A percentile compares a stretch with the other conserved stretches of the same genome.
These are phyloP conservation scores for Lactarius vividus DNA, from an alignment of 768 basidiomycete species.

Conservation along the genomic window DNA sequence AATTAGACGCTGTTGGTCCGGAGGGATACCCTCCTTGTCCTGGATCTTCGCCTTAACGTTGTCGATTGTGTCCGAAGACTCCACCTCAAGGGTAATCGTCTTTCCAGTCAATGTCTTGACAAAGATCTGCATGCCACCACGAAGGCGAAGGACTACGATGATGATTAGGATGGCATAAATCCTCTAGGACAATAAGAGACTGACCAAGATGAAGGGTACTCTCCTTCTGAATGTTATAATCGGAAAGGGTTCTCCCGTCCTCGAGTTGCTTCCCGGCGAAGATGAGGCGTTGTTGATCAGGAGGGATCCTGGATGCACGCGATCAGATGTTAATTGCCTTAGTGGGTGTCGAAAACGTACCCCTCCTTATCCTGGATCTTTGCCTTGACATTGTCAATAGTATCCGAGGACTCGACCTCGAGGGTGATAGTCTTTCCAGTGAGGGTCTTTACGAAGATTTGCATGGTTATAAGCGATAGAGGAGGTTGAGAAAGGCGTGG, in stretches of 20 bases:
- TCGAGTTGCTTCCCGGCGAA: slow-evolving; percentile 84
- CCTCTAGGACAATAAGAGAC: slow-evolving; percentile 43
- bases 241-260: slow-evolving; percentile 72
- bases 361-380: slow-evolving; percentile 91
- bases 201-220: slow-evolving; percentile 55
- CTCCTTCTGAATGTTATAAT: slow-evolving; percentile 68
- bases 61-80: slow-evolving; percentile 74
- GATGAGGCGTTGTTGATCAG: slow-evolving; percentile 76
- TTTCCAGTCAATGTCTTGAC: slow-evolving; percentile 88
- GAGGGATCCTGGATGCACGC: slow-evolving; percentile 54
- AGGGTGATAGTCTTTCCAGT: slow-evolving; percentile 79
- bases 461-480: slow-evolving; percentile 36
- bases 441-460: slow-evolving; percentile 55
- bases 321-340: background rate
- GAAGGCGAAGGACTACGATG: slow-evolving; percentile 44
- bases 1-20: slow-evolving; percentile 93
- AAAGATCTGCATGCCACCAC: slow-evolving; percentile 74
- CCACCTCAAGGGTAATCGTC: slow-evolving; percentile 88
- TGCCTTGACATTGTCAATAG: slow-evolving; percentile 69
- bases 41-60: slow-evolving; percentile 83
- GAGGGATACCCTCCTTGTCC: slow-evolving; percentile 83
- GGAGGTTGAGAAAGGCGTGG: background rate
- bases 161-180: slow-evolving; percentile 34
- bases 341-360: slow-evolving; percentile 37
- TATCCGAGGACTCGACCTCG: slow-evolving; percentile 69